Conservation (phyloP, 78 protist genomes). For the Dictyostelium capitatum region DNA sequence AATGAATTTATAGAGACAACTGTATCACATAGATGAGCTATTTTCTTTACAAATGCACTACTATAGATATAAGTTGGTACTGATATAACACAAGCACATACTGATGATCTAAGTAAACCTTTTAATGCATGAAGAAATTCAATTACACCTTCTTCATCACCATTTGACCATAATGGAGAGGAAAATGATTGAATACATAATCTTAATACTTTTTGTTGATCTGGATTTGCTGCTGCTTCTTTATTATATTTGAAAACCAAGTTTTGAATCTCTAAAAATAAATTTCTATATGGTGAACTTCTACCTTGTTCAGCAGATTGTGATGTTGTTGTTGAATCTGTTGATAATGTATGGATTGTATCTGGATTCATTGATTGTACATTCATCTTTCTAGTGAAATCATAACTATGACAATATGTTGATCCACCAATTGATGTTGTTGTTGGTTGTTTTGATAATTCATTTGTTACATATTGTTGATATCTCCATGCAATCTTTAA, state of each 20-base stretch:
- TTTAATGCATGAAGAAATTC: constrained; percentile 75
- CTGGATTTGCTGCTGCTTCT: constrained; percentile 23
- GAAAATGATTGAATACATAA: constrained; percentile 63
- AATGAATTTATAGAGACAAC: constrained; percentile 75
- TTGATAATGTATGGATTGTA: constrained; percentile 36
- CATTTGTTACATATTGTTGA: constrained; percentile 52
- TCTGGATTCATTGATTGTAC: constrained; percentile 53
- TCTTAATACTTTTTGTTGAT: constrained; percentile 28
- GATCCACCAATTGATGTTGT: neutral
- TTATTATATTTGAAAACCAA: constrained; percentile 61
- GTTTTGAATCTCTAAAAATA: constrained; percentile 45
- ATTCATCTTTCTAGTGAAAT: constrained; percentile 73
- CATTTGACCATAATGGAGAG: constrained; percentile 66
- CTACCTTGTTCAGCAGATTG: constrained; percentile 5
- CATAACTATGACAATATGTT: constrained; percentile 63
- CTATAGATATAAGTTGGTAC: constrained; percentile 76
- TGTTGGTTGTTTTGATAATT: constrained; percentile 9
- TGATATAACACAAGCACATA: constrained; percentile 63
- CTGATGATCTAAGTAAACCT: constrained; percentile 74
- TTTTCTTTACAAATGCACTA: constrained; percentile 45
- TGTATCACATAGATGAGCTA: constrained; percentile 60
- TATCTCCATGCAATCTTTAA: constrained; percentile 76
- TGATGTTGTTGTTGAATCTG: neutral
- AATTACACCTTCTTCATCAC: constrained; percentile 68
- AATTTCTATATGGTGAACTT: constrained; percentile 60